Evolutionary conservation across 345 rosid genomes (phyloP), one percentile per base, ranked within the genome.

Genomic region (Linum trigynum): DNA sequence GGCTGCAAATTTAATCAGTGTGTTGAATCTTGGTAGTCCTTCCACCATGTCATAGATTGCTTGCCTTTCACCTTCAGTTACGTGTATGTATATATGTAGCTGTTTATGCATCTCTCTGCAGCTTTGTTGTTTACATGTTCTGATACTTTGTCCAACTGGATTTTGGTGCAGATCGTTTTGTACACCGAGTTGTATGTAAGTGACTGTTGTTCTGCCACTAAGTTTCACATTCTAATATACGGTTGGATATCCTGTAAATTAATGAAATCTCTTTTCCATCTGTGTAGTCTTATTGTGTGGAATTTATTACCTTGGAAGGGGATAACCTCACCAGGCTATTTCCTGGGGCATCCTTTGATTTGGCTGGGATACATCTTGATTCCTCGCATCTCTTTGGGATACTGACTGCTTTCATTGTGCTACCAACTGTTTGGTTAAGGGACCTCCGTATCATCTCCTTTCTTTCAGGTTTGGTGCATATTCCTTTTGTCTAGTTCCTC

Each of bases 251-350:
- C 9, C 61, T 67, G 40, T 64, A 39, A 32, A 35, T 70, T 67
- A 9, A 65, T 38, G 2, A 65, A 38, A 55, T 55, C 73, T 67
- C 35, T 23, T 43, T 74, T 16, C 61, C 5, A 15, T 16, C 7
- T 65, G 50, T 77, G 78, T 80, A 92, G 96, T 80, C 96, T 55
- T 92, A 84, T 72, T 92, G 96, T 74, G 91, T 92, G 70, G 98
- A 90, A 67, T 86, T 92, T 68, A 90, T 92, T 69, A 90, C 78
- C 62, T 70, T 90, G 86, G 98, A 92, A 82, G 97, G 98, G 8
- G 98, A 92, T 69, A 90, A 86, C 69, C 97, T 92, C 53, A 77
- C 86, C 15, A 83, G 82, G 63, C 81, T 92, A 61, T 92, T 92
- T 74, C 97, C 97, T 37, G 87, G 96, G 55, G 75, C 81, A 60